These are phyloP conservation scores for Lactarius hengduanensis DNA, from an alignment of 768 basidiomycete species.

Conservation along the genomic window DNA sequence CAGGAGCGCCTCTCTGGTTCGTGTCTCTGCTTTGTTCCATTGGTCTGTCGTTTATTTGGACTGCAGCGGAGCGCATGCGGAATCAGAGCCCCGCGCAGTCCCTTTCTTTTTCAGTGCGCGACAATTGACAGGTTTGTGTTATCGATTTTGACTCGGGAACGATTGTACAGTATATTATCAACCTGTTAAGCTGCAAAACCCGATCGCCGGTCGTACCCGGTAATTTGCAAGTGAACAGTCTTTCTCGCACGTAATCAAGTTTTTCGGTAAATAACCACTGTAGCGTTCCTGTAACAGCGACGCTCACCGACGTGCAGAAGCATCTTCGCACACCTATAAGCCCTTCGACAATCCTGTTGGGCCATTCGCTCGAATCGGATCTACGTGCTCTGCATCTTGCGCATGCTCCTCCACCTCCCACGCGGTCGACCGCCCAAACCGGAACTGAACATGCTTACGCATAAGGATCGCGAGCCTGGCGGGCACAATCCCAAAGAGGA, in stretches of 20 bases:
- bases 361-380: background rate
- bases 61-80: background rate
- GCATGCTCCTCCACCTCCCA: background rate
- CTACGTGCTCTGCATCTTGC: background rate
- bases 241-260: background rate
- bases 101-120: background rate
- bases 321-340: background rate
- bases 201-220: too few relatives aligned
- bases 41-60: background rate
- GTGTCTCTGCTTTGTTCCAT: background rate
- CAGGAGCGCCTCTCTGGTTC: background rate
- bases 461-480: background rate
- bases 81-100: background rate
- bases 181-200: background rate
- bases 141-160: background rate
- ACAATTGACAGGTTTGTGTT: background rate
- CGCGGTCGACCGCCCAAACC: background rate
- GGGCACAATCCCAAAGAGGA: background rate
- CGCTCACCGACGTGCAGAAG: background rate
- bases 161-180: background rate
- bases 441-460: background rate
- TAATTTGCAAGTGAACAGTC: background rate
- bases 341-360: background rate
- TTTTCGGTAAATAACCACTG: background rate
- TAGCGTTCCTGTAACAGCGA: background rate